phyloP scores from a whole-genome alignment of 1,139 yeast genomes.

The Scheffersomyces stambukii region DNA sequence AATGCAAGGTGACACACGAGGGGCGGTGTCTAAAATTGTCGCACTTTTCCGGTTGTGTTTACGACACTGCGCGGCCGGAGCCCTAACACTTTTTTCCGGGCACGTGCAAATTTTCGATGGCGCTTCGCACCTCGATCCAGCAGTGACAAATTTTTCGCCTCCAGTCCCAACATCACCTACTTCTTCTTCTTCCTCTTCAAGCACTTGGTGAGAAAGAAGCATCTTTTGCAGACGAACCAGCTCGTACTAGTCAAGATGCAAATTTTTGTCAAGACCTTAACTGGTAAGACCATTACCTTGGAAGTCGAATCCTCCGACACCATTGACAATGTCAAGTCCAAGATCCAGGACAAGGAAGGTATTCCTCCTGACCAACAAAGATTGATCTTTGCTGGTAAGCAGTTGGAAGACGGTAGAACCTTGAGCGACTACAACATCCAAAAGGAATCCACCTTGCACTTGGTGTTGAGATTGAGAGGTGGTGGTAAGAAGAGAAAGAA shows the following conservation, averaged over 20 bases:
- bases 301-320: constrained; percentile 99
- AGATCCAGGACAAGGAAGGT: constrained; percentile 99
- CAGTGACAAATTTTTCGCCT: not conserved
- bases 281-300: constrained; percentile 98
- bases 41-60: too few species aligned
- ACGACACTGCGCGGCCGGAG: not conserved
- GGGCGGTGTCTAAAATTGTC: too few species aligned
- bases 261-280: constrained; percentile 97
- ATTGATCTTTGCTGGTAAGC: constrained; percentile 99
- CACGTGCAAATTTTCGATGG: too few species aligned
- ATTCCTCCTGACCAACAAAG: constrained; percentile 99
- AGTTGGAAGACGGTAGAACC: constrained; percentile 98
- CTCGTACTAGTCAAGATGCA: constrained; percentile 79
- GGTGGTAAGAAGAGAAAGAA: constrained; percentile 99
- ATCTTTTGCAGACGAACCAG: constrained; percentile 47
- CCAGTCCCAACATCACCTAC: too few species aligned
- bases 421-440: constrained; percentile 99
- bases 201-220: constrained; percentile 51
- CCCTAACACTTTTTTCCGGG: constrained; percentile 1
- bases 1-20: too few species aligned
- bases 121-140: not conserved
- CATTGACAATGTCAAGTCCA: constrained; percentile 98
- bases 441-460: constrained; percentile 98
- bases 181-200: constrained; percentile 7
- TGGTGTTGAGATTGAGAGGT: constrained; percentile 98